Conservation (phyloP, 192 early-diverging fungal genomes). For the Coemansia guatemalensis region DNA sequence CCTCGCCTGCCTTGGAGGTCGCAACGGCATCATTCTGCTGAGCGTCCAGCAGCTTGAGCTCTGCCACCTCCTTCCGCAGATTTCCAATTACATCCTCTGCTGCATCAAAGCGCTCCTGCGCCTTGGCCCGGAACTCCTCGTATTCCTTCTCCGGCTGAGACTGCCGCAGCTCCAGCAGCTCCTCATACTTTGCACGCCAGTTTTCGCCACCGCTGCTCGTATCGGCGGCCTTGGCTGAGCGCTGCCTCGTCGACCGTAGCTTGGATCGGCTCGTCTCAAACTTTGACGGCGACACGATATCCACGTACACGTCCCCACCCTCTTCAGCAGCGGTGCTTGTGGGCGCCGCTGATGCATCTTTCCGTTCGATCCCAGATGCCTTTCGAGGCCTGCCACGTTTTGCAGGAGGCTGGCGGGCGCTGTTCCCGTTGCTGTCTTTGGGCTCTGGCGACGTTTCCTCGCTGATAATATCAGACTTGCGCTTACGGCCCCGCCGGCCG, state of each 20-base stretch:
- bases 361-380: not conserved
- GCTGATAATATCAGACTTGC: constrained; percentile 8
- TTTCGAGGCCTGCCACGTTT: constrained; percentile 25
- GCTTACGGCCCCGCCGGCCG: constrained; percentile 32
- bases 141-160: constrained; percentile 43
- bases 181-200: constrained; percentile 53
- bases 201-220: constrained; percentile 1
- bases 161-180: constrained; percentile 33
- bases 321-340: not conserved
- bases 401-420: constrained; percentile 7
- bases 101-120: constrained; percentile 41
- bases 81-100: constrained; percentile 35
- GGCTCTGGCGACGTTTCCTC: not conserved
- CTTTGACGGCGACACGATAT: constrained; percentile 46
- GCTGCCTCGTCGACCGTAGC: constrained; percentile 12
- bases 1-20: not conserved
- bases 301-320: constrained; percentile 14
- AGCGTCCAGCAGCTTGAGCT: constrained; percentile 20
- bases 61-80: constrained; percentile 32
- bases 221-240: not conserved
- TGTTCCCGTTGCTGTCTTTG: not conserved
- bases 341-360: not conserved
- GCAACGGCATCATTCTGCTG: constrained; percentile 2
- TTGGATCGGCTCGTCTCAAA: constrained; percentile 33
- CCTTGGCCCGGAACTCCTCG: constrained; percentile 24